Evolutionary conservation across 768 basidiomycete species (phyloP).

Genomic region (Mycena sanguinolenta): DNA sequence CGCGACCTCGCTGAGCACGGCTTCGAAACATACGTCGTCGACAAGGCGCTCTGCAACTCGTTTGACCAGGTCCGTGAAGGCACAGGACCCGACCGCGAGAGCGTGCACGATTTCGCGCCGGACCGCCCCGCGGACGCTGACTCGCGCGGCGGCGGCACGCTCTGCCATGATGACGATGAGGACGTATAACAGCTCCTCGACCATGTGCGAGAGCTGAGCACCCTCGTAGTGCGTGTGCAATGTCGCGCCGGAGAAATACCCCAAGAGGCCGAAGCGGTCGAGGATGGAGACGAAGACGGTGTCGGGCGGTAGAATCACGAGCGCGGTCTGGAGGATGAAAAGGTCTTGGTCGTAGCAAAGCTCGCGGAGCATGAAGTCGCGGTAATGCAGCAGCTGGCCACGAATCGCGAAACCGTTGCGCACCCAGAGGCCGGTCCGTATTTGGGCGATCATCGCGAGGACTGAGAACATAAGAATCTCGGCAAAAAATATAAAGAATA

Average conservation of each 20-base stretch:
- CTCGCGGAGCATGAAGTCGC: constrained; percentile 95
- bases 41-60: constrained; percentile 88
- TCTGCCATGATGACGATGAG: constrained; percentile 91
- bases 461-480: constrained; percentile 60
- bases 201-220: constrained; percentile 82
- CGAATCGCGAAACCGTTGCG: constrained; percentile 98
- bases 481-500: not conserved
- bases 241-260: constrained; percentile 83
- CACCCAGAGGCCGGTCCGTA: constrained; percentile 96
- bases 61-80: constrained; percentile 77
- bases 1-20: constrained; percentile 82
- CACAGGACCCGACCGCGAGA: not conserved
- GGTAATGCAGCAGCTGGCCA: constrained; percentile 94
- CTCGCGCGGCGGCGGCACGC: constrained; percentile 76
- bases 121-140: constrained; percentile 74
- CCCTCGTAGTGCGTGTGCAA: constrained; percentile 75
- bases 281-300: constrained; percentile 87
- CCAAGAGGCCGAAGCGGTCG: constrained; percentile 87
- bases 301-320: constrained; percentile 84
- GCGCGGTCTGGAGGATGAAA: constrained; percentile 85
- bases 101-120: constrained; percentile 90
- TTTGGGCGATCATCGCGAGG: constrained; percentile 92
- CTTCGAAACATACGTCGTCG: constrained; percentile 87
- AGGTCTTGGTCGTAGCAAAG: constrained; percentile 96
- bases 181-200: constrained; percentile 92